Percentiles rank a stretch among this genome's conserved stretches.
phyloP scores from a whole-genome alignment of 768 basidiomycete species.

The Termitomyces sp. region DNA sequence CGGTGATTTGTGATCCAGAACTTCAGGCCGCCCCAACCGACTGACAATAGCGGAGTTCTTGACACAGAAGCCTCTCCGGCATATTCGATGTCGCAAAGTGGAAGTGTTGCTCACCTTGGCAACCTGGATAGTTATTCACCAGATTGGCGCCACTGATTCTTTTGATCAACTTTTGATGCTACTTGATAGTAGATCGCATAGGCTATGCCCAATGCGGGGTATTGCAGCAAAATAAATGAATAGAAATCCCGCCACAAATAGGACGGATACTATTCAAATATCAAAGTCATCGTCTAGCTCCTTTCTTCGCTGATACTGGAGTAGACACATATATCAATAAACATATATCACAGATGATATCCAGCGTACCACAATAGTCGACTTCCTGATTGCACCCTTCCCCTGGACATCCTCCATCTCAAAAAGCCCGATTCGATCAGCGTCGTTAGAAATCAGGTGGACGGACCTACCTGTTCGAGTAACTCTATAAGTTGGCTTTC shows the following conservation, averaged over 20 bases:
- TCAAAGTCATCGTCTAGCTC: conserved; percentile 71
- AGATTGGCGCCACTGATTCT: conserved; percentile 8
- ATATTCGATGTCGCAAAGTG: conserved; percentile 4
- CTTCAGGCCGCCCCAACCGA: conserved; percentile 20
- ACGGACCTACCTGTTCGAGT: conserved; percentile 71
- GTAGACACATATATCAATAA: conserved; percentile 5
- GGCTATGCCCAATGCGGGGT: background rate
- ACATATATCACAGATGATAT: conserved; percentile 8
- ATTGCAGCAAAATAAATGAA: background rate
- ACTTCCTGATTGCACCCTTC: conserved; percentile 49
- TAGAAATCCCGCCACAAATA: background rate
- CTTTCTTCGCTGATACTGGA: conserved; percentile 62
- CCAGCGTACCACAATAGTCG: conserved; percentile 53
- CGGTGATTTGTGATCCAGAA: conserved; percentile 15
- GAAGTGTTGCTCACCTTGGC: background rate
- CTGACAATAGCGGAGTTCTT: background rate
- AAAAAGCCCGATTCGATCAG: conserved; percentile 17
- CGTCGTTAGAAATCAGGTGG: conserved; percentile 17
- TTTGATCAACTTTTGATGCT: too few species aligned
- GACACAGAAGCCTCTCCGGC: conserved; percentile 11
- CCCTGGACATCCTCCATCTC: conserved; percentile 59
- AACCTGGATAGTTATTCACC: conserved; percentile 5
- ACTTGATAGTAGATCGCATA: background rate
- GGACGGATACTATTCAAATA: conserved; percentile 27
- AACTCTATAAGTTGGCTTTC: conserved; percentile 84